These are phyloP conservation scores for Scedosporium minutisporum DNA, from an alignment of 2,329 filamentous ascomycete species.

Conservation along the genomic window DNA sequence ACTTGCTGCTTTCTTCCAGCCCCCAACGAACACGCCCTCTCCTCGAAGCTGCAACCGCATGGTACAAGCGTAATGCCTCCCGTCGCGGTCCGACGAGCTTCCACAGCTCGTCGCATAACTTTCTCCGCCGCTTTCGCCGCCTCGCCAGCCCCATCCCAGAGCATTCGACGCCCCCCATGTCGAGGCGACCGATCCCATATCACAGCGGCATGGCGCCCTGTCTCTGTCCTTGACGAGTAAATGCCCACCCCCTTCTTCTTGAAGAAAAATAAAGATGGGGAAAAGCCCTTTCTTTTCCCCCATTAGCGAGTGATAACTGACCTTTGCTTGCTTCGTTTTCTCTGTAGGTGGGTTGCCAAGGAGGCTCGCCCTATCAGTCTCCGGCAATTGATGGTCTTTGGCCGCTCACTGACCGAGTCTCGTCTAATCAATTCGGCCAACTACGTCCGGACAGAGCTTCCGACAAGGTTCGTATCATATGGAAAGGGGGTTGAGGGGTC, in stretches of 20 bases:
- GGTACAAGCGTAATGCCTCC: slow-evolving; percentile 5
- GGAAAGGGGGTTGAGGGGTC: not conserved
- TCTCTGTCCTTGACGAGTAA: slow-evolving; percentile 56
- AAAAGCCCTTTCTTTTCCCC: not conserved
- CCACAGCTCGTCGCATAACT: not conserved
- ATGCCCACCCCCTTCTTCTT: slow-evolving; percentile 14
- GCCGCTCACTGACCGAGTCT: slow-evolving; percentile 80
- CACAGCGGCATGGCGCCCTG: slow-evolving; percentile 46
- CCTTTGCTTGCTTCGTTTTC: slow-evolving; percentile 12
- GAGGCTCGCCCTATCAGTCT: slow-evolving; percentile 93
- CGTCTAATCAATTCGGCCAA: slow-evolving; percentile 91
- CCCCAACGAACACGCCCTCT: no score
- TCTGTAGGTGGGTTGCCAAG: slow-evolving; percentile 74
- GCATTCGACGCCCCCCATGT: not conserved
- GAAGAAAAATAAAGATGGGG: not conserved
- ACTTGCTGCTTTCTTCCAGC: no score
- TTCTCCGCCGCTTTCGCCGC: not conserved
- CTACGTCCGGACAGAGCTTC: slow-evolving; percentile 91
- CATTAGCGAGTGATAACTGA: slow-evolving; percentile 2
- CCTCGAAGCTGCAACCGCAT: not conserved
- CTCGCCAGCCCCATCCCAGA: not conserved
- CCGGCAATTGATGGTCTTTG: slow-evolving; percentile 94
- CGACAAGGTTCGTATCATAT: slow-evolving; percentile 52
- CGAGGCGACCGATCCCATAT: not conserved
- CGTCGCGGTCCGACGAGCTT: slow-evolving; percentile 4